Conservation (phyloP, 2,329 filamentous ascomycete genomes). For the Clonostachys chloroleuca region DNA sequence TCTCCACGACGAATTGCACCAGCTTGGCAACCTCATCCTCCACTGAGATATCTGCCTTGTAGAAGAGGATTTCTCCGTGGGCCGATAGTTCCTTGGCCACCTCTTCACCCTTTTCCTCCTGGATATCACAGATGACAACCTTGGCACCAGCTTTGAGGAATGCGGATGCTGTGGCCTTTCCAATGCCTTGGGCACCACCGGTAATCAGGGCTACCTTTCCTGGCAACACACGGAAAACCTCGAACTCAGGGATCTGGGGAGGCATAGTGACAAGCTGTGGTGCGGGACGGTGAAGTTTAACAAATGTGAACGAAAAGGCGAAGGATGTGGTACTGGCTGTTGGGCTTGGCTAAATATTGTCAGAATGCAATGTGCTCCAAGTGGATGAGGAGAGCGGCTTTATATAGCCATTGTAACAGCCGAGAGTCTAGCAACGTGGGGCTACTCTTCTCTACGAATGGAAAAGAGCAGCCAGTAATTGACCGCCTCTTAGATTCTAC, state of each 20-base stretch:
- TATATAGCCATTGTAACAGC: too few relatives aligned
- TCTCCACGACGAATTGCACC: constrained; percentile 9
- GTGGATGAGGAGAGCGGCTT: too few relatives aligned
- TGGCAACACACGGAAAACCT: constrained; percentile 9
- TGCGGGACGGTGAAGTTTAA: too few relatives aligned
- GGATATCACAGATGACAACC: constrained; percentile 22
- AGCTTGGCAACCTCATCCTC: constrained; percentile 7
- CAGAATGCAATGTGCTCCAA: too few relatives aligned
- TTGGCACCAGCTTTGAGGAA: constrained; percentile 22
- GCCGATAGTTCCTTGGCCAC: constrained; percentile 7
- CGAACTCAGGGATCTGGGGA: constrained; percentile 5
- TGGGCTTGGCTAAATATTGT: too few relatives aligned
- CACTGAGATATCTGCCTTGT: constrained; percentile 9
- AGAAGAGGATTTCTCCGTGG: constrained; percentile 7
- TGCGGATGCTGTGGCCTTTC: constrained; percentile 19
- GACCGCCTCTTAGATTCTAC: too few relatives aligned
- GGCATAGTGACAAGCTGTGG: constrained; percentile 1
- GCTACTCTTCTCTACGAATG: too few relatives aligned
- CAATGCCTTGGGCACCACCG: constrained; percentile 22
- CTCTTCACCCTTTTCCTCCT: constrained; percentile 8
- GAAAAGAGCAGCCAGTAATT: too few relatives aligned
- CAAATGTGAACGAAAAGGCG: too few relatives aligned
- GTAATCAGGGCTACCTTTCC: constrained; percentile 21
- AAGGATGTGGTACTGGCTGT: too few relatives aligned
- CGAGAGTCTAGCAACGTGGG: too few relatives aligned